Evolutionary conservation across 805 yeast species (phyloP).

Genomic region (Metschnikowia matae): DNA sequence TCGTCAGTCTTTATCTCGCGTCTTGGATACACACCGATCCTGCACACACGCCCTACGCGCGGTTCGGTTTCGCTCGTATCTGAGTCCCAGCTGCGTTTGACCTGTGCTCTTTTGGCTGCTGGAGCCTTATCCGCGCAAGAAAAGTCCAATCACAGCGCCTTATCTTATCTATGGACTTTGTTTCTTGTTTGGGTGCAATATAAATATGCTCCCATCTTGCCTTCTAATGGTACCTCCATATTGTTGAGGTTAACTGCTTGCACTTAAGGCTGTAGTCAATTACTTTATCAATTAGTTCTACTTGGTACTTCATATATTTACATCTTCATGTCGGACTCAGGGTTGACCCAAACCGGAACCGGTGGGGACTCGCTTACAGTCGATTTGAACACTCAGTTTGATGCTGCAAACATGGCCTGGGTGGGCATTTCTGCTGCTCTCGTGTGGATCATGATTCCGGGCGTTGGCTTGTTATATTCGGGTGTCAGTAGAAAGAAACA

Average conservation of each 20-base stretch:
- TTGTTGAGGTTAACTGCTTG: neutral
- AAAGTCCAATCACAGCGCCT: neutral
- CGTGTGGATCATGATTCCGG: slow-evolving; percentile 97
- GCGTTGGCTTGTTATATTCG: slow-evolving; percentile 88
- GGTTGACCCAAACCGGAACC: slow-evolving; percentile 54
- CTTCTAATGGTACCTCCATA: neutral
- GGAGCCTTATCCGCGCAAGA: neutral
- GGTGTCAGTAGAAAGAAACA: slow-evolving; percentile 94
- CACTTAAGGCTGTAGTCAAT: no score
- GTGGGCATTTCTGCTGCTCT: slow-evolving; percentile 70
- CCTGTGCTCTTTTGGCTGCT: neutral
- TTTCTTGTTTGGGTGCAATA: slow-evolving; percentile 2
- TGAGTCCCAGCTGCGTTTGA: neutral
- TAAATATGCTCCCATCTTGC: neutral
- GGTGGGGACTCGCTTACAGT: slow-evolving; percentile 78
- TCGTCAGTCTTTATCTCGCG: slow-evolving; percentile 1
- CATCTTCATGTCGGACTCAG: slow-evolving; percentile 7
- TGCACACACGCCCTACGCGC: neutral
- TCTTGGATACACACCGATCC: neutral
- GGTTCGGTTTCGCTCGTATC: neutral
- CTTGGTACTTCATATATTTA: neutral
- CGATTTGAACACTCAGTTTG: slow-evolving; percentile 68
- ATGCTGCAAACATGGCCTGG: slow-evolving; percentile 81
- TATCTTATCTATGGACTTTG: slow-evolving; percentile 7
- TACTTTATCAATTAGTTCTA: neutral